Percentiles rank a stretch among this genome's conserved stretches.
Evolutionary conservation across 2,329 filamentous ascomycete genomes (phyloP).

Genomic region (Huntiella decipiens): DNA sequence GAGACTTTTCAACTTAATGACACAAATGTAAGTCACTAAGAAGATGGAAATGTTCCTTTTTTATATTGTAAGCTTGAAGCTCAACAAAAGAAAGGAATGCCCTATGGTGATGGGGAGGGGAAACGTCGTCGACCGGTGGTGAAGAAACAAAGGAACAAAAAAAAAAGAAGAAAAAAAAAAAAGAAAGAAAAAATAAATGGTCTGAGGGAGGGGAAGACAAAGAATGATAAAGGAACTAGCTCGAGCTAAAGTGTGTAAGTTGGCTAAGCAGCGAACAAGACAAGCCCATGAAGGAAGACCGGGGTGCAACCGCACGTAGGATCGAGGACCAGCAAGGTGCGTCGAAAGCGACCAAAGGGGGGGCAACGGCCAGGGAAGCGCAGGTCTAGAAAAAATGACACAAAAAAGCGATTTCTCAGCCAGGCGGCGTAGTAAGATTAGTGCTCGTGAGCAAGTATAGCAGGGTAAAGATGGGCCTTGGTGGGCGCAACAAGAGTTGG

Average conservation of each 20-base stretch:
- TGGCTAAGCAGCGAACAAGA: neutral
- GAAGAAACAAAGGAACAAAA: conserved; percentile 2
- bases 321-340: neutral
- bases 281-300: neutral
- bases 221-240: neutral
- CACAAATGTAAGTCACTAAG: no score
- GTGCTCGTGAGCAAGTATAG: no score
- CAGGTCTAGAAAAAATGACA: neutral
- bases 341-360: neutral
- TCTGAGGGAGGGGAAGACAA: neutral
- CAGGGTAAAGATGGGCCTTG: no score
- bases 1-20: conserved; percentile 11
- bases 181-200: conserved; percentile 2
- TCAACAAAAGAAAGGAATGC: conserved; percentile 13
- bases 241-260: conserved; percentile 1
- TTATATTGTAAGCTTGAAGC: conserved; percentile 12
- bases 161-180: conserved; percentile 7
- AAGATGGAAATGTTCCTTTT: conserved; percentile 12
- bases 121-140: conserved; percentile 8
- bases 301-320: neutral
- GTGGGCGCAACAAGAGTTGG: no score
- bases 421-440: no score
- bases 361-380: neutral
- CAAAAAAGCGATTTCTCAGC: neutral
- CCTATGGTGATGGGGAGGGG: no score